Evolutionary conservation across 192 early-diverging fungal genomes (phyloP).

Genomic region (Dispira parvispora): DNA sequence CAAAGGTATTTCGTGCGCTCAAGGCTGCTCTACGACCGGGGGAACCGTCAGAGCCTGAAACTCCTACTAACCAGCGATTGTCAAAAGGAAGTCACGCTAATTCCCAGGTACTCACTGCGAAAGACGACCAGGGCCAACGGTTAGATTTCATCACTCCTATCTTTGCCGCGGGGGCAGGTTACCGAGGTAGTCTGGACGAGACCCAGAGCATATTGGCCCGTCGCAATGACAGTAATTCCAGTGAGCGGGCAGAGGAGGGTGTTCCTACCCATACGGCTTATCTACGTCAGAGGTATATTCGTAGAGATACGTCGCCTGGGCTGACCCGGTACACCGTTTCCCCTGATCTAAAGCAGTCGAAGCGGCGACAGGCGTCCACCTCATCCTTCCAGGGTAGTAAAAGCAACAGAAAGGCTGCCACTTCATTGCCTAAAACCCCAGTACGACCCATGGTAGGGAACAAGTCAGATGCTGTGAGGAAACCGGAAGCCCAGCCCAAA

Average conservation of each 20-base stretch:
- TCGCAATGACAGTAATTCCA: neutral
- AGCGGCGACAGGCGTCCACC: neutral
- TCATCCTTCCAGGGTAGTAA: neutral
- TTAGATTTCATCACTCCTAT: too few species aligned
- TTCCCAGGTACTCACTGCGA: neutral
- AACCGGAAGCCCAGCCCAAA: neutral
- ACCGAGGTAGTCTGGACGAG: constrained; percentile 8
- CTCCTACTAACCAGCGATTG: neutral
- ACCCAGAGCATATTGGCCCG: neutral
- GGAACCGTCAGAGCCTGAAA: neutral
- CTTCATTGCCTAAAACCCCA: neutral
- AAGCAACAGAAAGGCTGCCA: neutral
- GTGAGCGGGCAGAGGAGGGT: neutral
- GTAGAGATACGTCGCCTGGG: neutral
- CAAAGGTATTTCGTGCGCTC: constrained; percentile 8
- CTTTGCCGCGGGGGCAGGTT: neutral
- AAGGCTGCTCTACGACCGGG: constrained; percentile 4
- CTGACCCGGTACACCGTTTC: neutral
- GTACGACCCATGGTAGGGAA: neutral
- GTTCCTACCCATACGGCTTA: neutral
- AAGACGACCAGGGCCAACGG: neutral
- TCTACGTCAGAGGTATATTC: neutral
- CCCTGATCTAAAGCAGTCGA: neutral
- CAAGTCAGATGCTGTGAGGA: neutral
- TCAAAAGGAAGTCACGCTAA: neutral